Evolutionary conservation across 176 grass and related monocot genomes (phyloP).

Genomic region (Oryza nivara): DNA sequence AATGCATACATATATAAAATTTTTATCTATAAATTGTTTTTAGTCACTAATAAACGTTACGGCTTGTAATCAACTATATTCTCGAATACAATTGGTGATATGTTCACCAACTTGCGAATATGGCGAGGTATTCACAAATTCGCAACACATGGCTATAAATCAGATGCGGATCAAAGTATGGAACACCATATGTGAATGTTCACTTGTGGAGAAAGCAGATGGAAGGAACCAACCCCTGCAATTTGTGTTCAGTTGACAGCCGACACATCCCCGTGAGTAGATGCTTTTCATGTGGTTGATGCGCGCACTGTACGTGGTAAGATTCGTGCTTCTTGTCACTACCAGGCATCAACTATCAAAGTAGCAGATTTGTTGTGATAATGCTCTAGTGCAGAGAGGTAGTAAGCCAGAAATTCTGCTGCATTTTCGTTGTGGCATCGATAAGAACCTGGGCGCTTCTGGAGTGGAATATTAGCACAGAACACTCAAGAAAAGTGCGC

Average conservation of each 20-base stretch:
- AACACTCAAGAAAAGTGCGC: not conserved
- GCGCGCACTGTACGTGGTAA: not conserved
- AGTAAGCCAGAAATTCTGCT: not conserved
- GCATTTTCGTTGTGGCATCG: not conserved
- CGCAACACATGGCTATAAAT: not conserved
- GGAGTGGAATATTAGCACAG: not conserved
- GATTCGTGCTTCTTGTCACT: not conserved
- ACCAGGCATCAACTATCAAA: not conserved
- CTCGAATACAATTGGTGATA: not conserved
- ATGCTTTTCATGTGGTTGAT: conserved; percentile 34
- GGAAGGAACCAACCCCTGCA: not conserved
- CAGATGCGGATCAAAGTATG: not conserved
- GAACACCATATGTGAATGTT: not conserved
- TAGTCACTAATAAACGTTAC: too few species aligned
- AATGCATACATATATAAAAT: too few species aligned
- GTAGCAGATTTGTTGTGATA: not conserved
- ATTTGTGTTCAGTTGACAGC: not conserved
- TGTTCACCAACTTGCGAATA: not conserved
- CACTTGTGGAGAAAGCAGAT: not conserved
- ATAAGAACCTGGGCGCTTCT: not conserved
- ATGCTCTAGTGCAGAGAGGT: not conserved
- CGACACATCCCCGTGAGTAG: conserved; percentile 3
- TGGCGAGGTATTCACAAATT: not conserved
- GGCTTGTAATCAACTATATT: too few species aligned
- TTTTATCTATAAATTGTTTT: too few species aligned